phyloP scores from a whole-genome alignment of 1,284 basidiomycete genomes.

The Rhodotorula sp. region DNA sequence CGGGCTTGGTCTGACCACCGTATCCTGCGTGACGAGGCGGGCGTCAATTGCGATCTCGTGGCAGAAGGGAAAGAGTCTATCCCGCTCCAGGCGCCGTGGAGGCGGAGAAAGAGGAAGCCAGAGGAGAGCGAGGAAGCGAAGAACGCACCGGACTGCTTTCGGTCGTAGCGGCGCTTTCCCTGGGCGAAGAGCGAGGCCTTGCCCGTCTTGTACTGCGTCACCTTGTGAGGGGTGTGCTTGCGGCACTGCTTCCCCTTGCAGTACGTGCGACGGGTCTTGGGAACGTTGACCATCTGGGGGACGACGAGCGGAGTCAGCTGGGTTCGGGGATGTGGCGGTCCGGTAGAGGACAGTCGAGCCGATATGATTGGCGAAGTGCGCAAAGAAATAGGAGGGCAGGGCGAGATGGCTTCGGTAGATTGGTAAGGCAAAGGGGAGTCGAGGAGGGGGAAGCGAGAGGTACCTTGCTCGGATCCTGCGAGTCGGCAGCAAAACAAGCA shows the following conservation, averaged over 20 bases:
- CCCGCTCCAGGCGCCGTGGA: too few relatives aligned
- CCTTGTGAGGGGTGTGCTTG: slow-evolving; percentile 76
- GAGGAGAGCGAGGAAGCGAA: too few relatives aligned
- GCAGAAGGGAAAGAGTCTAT: too few relatives aligned
- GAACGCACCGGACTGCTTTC: slow-evolving; percentile 44
- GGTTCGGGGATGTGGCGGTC: background rate
- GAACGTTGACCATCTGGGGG: slow-evolving; percentile 78
- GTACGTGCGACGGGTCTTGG: slow-evolving; percentile 70
- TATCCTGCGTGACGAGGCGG: slow-evolving; percentile 77
- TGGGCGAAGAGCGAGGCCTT: slow-evolving; percentile 94
- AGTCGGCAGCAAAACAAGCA: background rate
- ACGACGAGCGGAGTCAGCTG: background rate
- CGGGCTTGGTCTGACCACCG: slow-evolving; percentile 98
- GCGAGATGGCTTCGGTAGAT: too few relatives aligned
- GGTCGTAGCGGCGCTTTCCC: slow-evolving; percentile 97
- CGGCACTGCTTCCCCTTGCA: slow-evolving; percentile 98
- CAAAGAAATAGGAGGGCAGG: too few relatives aligned
- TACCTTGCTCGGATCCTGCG: slow-evolving; percentile 26
- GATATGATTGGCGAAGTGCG: too few relatives aligned
- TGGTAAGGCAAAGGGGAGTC: background rate
- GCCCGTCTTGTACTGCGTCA: slow-evolving; percentile 98
- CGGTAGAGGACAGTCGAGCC: background rate
- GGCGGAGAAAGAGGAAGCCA: too few relatives aligned
- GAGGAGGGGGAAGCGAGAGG: background rate
- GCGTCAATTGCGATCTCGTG: too few relatives aligned